Conservation (phyloP, 257 asterid genomes). For the Euphrasia confusa region DNA sequence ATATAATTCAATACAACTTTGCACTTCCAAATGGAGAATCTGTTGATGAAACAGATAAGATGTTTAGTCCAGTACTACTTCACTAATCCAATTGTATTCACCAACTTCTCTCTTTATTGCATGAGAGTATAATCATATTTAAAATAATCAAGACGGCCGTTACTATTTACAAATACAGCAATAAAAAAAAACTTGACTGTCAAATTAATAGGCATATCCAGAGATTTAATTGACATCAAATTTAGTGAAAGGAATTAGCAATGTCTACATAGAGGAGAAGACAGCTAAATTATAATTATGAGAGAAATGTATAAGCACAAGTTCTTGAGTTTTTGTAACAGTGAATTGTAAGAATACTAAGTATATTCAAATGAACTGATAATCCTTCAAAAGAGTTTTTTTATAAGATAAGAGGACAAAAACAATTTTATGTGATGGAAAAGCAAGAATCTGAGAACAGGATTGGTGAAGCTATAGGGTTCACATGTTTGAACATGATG, state of each 20-base stretch:
- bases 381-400: too few species aligned
- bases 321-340: constrained; percentile 1
- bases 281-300: not conserved
- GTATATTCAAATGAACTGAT: not conserved
- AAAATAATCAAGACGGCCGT: not conserved
- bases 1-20: constrained; percentile 12
- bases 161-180: not conserved
- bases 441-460: too few species aligned
- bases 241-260: not conserved
- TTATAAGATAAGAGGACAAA: too few species aligned
- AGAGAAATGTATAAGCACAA: not conserved
- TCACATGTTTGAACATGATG: too few species aligned
- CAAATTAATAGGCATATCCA: not conserved
- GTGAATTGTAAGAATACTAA: not conserved
- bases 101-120: not conserved
- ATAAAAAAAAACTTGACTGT: not conserved
- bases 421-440: too few species aligned
- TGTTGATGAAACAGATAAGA: constrained; percentile 4
- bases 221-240: not conserved
- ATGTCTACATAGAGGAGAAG: not conserved
- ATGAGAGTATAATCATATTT: not conserved
- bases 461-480: too few species aligned
- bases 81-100: constrained; percentile 1
- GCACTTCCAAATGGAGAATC: constrained; percentile 7
- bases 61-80: not conserved